These are phyloP conservation scores for Globisporangium nodosum DNA, from an alignment of 352 stramenopile species.

Conservation along the genomic window DNA sequence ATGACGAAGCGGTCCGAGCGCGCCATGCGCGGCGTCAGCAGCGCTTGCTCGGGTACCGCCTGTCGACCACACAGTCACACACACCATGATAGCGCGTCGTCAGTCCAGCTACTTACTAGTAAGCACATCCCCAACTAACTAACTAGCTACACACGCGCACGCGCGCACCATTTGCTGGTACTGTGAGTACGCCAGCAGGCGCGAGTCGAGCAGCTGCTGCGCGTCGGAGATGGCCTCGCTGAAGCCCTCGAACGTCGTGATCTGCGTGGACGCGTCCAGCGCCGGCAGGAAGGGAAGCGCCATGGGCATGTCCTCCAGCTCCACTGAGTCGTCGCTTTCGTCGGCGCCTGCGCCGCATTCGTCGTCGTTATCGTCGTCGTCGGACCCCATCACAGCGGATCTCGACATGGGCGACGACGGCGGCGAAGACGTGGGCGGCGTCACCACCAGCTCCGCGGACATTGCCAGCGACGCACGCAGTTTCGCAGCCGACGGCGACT, in stretches of 20 bases:
- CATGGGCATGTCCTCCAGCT: constrained; percentile 43
- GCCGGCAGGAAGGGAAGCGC: constrained; percentile 63
- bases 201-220: constrained; percentile 70
- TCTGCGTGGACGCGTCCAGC: constrained; percentile 81
- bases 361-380: constrained; percentile 10
- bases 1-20: constrained; percentile 46
- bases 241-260: constrained; percentile 79
- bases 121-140: too few relatives aligned
- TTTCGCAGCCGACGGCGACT: constrained; percentile 5
- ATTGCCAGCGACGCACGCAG: constrained; percentile 4
- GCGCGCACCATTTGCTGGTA: constrained; percentile 71
- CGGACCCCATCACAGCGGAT: neutral
- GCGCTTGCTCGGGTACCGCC: constrained; percentile 46
- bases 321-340: constrained; percentile 30
- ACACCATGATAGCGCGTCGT: neutral
- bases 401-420: constrained; percentile 5
- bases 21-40: constrained; percentile 57
- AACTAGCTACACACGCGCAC: neutral
- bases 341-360: constrained; percentile 13
- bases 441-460: constrained; percentile 10
- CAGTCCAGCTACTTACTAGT: neutral
- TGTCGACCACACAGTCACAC: constrained; percentile 11
- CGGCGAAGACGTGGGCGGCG: constrained; percentile 11
- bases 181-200: constrained; percentile 76
- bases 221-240: constrained; percentile 68